Evolutionary conservation across 305 asterid genomes (phyloP), one percentile per base, ranked within the genome.

Genomic region (Lippia alba): DNA sequence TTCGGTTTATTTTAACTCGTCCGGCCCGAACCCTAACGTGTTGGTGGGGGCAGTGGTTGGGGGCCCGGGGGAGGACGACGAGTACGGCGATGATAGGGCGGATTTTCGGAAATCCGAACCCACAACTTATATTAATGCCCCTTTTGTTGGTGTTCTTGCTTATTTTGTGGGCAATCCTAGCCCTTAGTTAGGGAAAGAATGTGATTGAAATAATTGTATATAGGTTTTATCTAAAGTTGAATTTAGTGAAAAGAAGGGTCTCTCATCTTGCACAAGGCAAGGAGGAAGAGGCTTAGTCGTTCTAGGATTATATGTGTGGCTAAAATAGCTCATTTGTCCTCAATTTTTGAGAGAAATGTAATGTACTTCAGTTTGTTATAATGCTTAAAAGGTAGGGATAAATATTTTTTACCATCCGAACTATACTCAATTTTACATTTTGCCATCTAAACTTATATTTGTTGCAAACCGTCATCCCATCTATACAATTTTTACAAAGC

Each of bases 31-130:
- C 75, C 97, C 96, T 15, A 94, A 89, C 4, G 76, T 83, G 16
- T 71, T 91, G 76, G 91, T 91, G 2, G 99, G 97, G 69, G 96
- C 96, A 3, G 69, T 91, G 30, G 98, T 91, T 9, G 98, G 97
- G 11, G 98, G 98, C 2, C 98, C 97, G 0, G 89, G 86, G n/a
- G 94, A 91, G 51, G 90, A 89, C 32, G 98, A 91, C 55, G 78
- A n/a, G 18, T 93, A 86, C 56, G 89, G 73, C 0, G 98, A 94
- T 59, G 79, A 82, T 49, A 84, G 98, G 17, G 88, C 0, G n/a
- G 90, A 89, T 76, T 89, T 75, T 68, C 64, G 82, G 3, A 85
- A 89, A 70, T 89, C 97, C 0, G 97, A 93, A 71, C 97, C 98
- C 12, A 87, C 98, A 0, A 93, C 98, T 56, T 93, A 93, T 59